phyloP scores from a whole-genome alignment of 768 basidiomycete species.

The Omphalotus guepiniiformis region DNA sequence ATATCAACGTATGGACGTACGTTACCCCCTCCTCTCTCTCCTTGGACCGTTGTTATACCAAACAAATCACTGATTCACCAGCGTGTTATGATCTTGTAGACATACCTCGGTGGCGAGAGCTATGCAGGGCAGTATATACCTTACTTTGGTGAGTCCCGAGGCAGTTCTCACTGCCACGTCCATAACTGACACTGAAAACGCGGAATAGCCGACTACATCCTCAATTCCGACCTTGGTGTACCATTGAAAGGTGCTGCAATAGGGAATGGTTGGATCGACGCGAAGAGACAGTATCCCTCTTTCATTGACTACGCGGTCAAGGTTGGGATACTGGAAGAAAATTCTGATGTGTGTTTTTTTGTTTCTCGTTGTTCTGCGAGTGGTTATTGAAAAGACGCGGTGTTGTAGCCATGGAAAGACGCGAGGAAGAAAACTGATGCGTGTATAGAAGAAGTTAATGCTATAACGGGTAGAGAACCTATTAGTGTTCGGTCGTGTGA shows the following conservation, averaged over 20 bases:
- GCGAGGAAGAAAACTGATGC: slow-evolving; percentile 52
- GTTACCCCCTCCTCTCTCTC: slow-evolving; percentile 22
- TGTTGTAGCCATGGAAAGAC: slow-evolving; percentile 52
- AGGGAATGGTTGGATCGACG: slow-evolving; percentile 98
- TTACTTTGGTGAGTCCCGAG: slow-evolving; percentile 66
- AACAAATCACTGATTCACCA: no score
- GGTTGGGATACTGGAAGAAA: slow-evolving; percentile 70
- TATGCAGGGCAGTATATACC: slow-evolving; percentile 98
- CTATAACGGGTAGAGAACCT: slow-evolving; percentile 47
- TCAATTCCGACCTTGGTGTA: slow-evolving; percentile 54
- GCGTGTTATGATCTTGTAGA: no score
- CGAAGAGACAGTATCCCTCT: slow-evolving; percentile 80
- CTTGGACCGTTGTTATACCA: slow-evolving; percentile 1
- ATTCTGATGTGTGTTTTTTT: slow-evolving; percentile 50
- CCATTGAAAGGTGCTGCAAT: slow-evolving; percentile 81
- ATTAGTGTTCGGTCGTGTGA: slow-evolving; percentile 59
- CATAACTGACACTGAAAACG: no score
- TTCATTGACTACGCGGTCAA: slow-evolving; percentile 85
- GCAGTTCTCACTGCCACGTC: no score
- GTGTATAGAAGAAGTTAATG: slow-evolving; percentile 49
- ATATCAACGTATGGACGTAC: slow-evolving; percentile 72
- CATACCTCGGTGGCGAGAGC: slow-evolving; percentile 93
- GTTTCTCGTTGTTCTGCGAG: slow-evolving; percentile 5
- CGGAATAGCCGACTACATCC: slow-evolving; percentile 73
- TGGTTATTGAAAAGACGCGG: not conserved